Percentiles rank a stretch among this genome's conserved stretches.
These are phyloP conservation scores for Epichloe baconii DNA, from an alignment of 2,329 filamentous ascomycete genomes.

Conservation along the genomic window DNA sequence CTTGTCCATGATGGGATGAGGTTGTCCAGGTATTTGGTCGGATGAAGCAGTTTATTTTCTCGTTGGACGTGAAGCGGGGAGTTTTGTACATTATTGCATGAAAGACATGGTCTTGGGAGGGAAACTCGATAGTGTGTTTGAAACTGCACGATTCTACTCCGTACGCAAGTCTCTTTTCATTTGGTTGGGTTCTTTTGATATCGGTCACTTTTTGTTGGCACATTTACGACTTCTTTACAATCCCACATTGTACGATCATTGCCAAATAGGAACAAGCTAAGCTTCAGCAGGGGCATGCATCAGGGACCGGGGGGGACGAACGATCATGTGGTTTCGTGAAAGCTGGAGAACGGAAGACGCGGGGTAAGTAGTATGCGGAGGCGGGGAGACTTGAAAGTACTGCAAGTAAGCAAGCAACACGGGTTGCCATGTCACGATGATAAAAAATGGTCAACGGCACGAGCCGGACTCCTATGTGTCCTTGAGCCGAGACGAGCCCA, in stretches of 20 bases:
- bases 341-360: not conserved
- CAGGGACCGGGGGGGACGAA: too few species aligned
- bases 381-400: not conserved
- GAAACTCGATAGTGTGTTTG: not conserved
- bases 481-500: not conserved
- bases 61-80: too few species aligned
- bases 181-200: not conserved
- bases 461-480: not conserved
- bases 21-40: not conserved
- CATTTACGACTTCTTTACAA: not conserved
- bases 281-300: not conserved
- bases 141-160: not conserved
- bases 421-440: too few species aligned
- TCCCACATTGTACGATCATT: not conserved
- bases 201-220: not conserved
- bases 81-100: not conserved
- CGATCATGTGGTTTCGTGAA: too few species aligned
- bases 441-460: too few species aligned
- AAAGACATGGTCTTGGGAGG: not conserved
- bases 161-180: not conserved
- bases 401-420: too few species aligned
- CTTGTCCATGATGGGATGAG: not conserved
- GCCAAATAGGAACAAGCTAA: not conserved
- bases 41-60: not conserved
- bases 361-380: constrained; percentile 1